These are phyloP conservation scores for Populus trichocarpa DNA, from an alignment of 441 rosid genomes.

Conservation along the genomic window DNA sequence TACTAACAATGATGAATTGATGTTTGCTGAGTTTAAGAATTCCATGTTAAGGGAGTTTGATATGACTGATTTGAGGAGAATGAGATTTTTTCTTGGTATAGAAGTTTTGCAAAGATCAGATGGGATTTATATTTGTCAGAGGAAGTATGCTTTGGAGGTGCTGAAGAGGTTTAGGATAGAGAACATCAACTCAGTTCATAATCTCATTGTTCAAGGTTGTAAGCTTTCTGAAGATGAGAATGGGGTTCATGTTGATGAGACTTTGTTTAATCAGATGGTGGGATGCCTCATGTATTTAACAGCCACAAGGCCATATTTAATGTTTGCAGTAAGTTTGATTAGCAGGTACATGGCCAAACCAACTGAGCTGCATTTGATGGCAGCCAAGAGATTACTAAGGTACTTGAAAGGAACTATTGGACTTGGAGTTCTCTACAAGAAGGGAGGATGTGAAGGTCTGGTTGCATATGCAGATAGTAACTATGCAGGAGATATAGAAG, in stretches of 20 bases:
- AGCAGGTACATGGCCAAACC: not conserved
- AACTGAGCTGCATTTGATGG: not conserved
- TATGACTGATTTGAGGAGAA: not conserved
- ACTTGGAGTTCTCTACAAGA: not conserved
- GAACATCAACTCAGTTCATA: not conserved
- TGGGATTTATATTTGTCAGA: not conserved
- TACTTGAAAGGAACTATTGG: not conserved
- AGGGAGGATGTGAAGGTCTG: not conserved
- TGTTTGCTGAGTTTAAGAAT: not conserved
- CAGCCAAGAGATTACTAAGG: not conserved
- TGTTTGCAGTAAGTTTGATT: not conserved
- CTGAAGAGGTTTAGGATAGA: not conserved
- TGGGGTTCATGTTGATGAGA: not conserved
- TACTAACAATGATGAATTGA: not conserved
- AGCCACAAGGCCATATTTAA: not conserved
- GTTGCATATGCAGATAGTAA: not conserved
- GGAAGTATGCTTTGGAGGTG: not conserved
- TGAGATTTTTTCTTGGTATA: not conserved
- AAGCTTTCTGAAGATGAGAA: not conserved
- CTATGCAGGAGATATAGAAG: not conserved
- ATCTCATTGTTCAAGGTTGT: not conserved
- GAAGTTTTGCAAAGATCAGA: not conserved
- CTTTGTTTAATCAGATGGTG: not conserved
- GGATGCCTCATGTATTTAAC: slow-evolving; percentile 1
- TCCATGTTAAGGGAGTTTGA: not conserved